These are phyloP conservation scores for Ochromonas danica DNA, from an alignment of 108 stramenopile species.

Conservation along the genomic window DNA sequence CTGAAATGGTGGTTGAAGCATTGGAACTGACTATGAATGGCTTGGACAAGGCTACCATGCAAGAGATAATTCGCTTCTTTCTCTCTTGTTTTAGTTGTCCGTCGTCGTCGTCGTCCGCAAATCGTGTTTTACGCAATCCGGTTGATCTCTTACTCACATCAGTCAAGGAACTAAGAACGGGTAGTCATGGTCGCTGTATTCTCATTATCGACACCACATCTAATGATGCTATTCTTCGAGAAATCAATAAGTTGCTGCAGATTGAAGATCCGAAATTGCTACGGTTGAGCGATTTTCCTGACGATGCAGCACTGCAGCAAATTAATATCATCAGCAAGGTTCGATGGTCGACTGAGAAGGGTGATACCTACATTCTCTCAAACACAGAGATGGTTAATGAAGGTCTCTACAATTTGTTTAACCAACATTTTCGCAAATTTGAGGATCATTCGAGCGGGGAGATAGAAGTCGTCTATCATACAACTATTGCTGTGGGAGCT, in stretches of 20 bases:
- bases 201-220: constrained; percentile 19
- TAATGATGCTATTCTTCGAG: constrained; percentile 5
- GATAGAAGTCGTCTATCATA: constrained; percentile 33
- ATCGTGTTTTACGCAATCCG: constrained; percentile 24
- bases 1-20: not conserved
- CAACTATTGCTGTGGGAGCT: constrained; percentile 55
- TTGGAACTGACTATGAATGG: constrained; percentile 26
- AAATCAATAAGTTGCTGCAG: not conserved
- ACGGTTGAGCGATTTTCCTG: not conserved
- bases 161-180: not conserved
- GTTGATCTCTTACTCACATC: not conserved
- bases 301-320: not conserved
- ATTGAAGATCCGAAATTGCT: not conserved
- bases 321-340: constrained; percentile 7
- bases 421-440: constrained; percentile 50
- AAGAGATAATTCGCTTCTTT: constrained; percentile 1
- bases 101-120: too few relatives aligned
- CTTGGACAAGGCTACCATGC: not conserved
- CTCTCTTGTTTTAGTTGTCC: too few relatives aligned
- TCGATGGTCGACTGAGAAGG: constrained; percentile 41
- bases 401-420: constrained; percentile 56
- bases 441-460: constrained; percentile 35
- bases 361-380: constrained; percentile 44
- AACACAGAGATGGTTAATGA: constrained; percentile 46
- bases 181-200: not conserved